Percentiles rank a stretch among this genome's conserved stretches.
Evolutionary conservation across 2,329 filamentous ascomycete species (phyloP).

Genomic region (Neofusicoccum sp.): DNA sequence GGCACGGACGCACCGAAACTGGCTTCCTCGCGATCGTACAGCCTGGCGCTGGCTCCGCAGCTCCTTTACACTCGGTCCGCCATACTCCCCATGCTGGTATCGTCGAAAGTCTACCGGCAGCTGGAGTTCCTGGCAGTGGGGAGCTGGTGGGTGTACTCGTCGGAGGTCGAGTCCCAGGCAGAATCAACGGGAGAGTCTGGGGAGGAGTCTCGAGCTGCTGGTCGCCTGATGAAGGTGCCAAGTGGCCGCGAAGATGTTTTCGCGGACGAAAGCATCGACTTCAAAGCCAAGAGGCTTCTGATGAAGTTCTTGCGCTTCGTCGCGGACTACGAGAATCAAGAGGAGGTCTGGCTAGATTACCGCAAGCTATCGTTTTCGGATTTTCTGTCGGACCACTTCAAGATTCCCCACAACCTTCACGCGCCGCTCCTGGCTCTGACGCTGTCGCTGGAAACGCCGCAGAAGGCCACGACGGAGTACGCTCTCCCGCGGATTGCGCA

Average conservation of each 20-base stretch:
- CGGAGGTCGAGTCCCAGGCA: conserved; percentile 27
- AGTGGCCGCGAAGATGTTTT: conserved; percentile 92
- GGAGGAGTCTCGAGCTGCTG: not conserved
- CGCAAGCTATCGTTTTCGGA: conserved; percentile 55
- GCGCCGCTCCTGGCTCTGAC: conserved; percentile 68
- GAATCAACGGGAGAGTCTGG: conserved; percentile 13
- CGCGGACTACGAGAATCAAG: conserved; percentile 64
- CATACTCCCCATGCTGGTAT: conserved; percentile 77
- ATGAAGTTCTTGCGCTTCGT: conserved; percentile 96
- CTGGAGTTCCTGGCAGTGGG: conserved; percentile 92
- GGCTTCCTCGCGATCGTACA: conserved; percentile 71
- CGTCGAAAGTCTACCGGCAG: conserved; percentile 82
- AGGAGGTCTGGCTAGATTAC: conserved; percentile 58
- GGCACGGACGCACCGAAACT: conserved; percentile 41
- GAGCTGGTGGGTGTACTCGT: conserved; percentile 77
- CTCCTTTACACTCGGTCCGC: conserved; percentile 80
- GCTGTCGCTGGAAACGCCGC: conserved; percentile 61
- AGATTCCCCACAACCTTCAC: conserved; percentile 62
- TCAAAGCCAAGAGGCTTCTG: conserved; percentile 77
- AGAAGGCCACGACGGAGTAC: conserved; percentile 60
- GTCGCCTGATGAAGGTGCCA: conserved; percentile 67
- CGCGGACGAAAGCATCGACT: conserved; percentile 69
- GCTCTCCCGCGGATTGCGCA: conserved; percentile 72
- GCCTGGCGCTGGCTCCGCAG: conserved; percentile 78
- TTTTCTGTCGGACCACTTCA: conserved; percentile 58